phyloP scores from a whole-genome alignment of 805 yeast genomes.

The Cyberlindnera subsufficiens region DNA sequence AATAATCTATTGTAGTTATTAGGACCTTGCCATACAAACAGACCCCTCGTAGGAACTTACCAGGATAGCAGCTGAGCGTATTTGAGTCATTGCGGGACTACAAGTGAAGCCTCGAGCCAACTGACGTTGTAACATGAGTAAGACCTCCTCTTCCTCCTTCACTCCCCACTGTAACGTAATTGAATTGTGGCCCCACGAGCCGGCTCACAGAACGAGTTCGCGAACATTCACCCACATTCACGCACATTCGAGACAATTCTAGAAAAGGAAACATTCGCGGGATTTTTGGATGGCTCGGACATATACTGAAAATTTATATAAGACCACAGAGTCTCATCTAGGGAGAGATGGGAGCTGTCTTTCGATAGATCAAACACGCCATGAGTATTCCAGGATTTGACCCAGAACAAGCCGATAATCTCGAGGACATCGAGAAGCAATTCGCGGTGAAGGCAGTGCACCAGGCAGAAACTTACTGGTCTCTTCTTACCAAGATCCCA shows the following conservation, averaged over 20 bases:
- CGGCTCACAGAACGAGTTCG: too few species aligned
- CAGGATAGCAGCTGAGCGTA: conserved; percentile 10
- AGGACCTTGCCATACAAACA: not conserved
- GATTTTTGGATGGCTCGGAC: not conserved
- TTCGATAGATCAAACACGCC: not conserved
- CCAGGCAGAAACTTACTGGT: conserved; percentile 95
- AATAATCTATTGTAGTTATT: conserved; percentile 32
- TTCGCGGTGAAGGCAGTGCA: conserved; percentile 96
- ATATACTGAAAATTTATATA: too few species aligned
- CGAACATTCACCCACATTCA: not conserved
- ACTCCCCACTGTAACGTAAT: too few species aligned
- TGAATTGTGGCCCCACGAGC: too few species aligned
- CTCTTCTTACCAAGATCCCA: conserved; percentile 59
- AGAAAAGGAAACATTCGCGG: not conserved
- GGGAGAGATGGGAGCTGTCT: too few species aligned
- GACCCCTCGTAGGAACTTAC: conserved; percentile 2
- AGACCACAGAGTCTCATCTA: too few species aligned
- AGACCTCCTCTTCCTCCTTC: too few species aligned
- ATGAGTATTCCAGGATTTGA: conserved; percentile 37
- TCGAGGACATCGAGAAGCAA: conserved; percentile 94
- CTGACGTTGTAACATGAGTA: too few species aligned
- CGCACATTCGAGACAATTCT: not conserved
- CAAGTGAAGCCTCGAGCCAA: not conserved
- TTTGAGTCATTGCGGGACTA: conserved; percentile 3
- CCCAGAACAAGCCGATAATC: conserved; percentile 89